Base-by-base conservation (phyloP, 495 filamentous ascomycete genomes). In the Trichoderma reesei region DNA sequence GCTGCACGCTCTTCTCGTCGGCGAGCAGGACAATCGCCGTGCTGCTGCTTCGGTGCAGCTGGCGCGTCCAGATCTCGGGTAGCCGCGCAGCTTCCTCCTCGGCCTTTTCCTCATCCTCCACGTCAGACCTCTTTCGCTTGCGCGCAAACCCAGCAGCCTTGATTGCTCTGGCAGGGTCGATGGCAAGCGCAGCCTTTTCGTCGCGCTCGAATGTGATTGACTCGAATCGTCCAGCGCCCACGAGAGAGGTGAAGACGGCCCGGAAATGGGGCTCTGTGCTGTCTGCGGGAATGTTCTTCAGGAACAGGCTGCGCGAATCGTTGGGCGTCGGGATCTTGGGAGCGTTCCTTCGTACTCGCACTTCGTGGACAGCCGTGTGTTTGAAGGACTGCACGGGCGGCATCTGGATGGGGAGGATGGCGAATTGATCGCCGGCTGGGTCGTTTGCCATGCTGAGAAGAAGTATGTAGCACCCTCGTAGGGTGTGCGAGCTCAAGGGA, bases 211-310 rank as follows among this genome's bases (percentile, higher is more conserved):
- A 96, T 1, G 83, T 75, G 3, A 90, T 86, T 59, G 75, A 78
- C 74, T 95, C 90, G 42, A 98, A 85, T 51, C 86, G 82, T 34
- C 88, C 89, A 5, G 85, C 84, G 38, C 90, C 86, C 34, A 94
- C 79, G 48, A 90, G 80, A 0, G 78, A 77, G 0, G 83, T 75
- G 68, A 96, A 91, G 0, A 98, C 76, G 63, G 83, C 78, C 42
- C 90, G 87, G 18, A 98, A 75, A 69, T 94, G 90, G 0, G 75
- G 69, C 60, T 89, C 85, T 41, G 90, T 96, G 63, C 89, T 85
- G 73, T 97, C 93, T 68, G 91, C 78, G 41, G 94, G 95, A 6
- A 93, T 71, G 71, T 98, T 98, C 66, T 91, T 87, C 31, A 92
- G 70, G 76, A 96, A 98, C 33, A 98, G 81, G 59, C 88, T 89